phyloP scores from a whole-genome alignment of 129 eudicot genomes.

The Escallonia rubra region DNA sequence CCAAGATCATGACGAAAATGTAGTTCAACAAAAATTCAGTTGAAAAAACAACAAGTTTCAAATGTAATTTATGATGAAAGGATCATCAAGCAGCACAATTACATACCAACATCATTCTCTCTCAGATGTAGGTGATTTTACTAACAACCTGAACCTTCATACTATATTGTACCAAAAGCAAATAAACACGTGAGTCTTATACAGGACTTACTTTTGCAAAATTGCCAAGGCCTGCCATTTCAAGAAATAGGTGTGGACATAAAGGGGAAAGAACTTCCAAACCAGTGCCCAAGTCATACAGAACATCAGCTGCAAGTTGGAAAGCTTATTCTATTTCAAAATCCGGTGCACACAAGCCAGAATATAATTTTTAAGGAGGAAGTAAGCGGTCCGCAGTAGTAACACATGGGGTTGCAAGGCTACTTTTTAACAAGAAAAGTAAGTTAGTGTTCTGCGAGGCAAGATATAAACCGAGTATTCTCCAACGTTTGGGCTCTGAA shows the following conservation, averaged over 20 bases:
- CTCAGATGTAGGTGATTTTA: no score
- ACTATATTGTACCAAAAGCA: neutral
- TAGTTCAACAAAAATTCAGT: neutral
- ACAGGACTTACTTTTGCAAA: slow-evolving; percentile 64
- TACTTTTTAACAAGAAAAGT: no score
- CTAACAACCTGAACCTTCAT: no score
- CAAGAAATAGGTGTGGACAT: slow-evolving; percentile 89
- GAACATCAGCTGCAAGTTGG: slow-evolving; percentile 72
- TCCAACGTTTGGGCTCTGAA: slow-evolving; percentile 96
- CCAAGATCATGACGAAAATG: neutral
- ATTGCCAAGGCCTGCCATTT: slow-evolving; percentile 96
- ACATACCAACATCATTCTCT: no score
- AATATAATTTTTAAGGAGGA: no score
- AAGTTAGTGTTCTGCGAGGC: neutral
- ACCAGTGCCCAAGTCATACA: slow-evolving; percentile 89
- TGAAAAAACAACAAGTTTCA: no score
- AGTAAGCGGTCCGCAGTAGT: no score
- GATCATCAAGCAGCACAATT: no score
- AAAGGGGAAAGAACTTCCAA: slow-evolving; percentile 84
- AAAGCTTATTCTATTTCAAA: neutral
- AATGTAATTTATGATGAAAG: no score
- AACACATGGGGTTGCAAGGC: no score
- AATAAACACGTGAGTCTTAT: neutral
- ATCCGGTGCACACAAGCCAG: neutral
- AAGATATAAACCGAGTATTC: slow-evolving; percentile 63